Conservation (phyloP, 1,284 basidiomycete genomes). For the Serendipita sp. region DNA sequence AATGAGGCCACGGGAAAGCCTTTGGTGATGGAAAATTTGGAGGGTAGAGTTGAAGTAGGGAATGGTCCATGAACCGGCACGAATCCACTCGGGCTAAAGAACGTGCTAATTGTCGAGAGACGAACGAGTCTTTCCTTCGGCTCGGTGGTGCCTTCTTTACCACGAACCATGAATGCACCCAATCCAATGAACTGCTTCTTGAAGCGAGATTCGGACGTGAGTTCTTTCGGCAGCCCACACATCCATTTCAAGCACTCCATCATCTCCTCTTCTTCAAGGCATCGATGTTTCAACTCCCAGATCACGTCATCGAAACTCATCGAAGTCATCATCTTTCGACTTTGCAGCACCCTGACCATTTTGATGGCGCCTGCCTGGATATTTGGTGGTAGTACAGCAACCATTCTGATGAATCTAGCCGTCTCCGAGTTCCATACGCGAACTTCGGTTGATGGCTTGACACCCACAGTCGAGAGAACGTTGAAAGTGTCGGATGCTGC, state of each 20-base stretch:
- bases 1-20: constrained; percentile 47
- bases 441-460: constrained; percentile 56
- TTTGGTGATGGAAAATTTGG: constrained; percentile 40
- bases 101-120: constrained; percentile 55
- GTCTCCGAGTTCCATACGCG: constrained; percentile 69
- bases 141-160: constrained; percentile 8
- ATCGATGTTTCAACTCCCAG: constrained; percentile 57
- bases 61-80: constrained; percentile 77
- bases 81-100: constrained; percentile 51
- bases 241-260: constrained; percentile 83
- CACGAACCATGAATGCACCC: constrained; percentile 12
- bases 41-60: constrained; percentile 63
- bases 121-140: constrained; percentile 40
- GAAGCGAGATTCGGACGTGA: constrained; percentile 13
- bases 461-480: constrained; percentile 69
- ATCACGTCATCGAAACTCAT: constrained; percentile 81
- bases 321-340: constrained; percentile 60
- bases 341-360: constrained; percentile 55
- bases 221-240: constrained; percentile 48
- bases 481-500: constrained; percentile 46
- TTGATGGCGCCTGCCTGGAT: constrained; percentile 47
- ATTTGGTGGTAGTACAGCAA: constrained; percentile 62
- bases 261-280: constrained; percentile 65
- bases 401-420: constrained; percentile 61
- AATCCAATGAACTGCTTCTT: background rate